A percentile compares a stretch with the other conserved stretches of the same genome.
phyloP scores from a whole-genome alignment of 768 basidiomycete species.

The Russula ochroleuca region DNA sequence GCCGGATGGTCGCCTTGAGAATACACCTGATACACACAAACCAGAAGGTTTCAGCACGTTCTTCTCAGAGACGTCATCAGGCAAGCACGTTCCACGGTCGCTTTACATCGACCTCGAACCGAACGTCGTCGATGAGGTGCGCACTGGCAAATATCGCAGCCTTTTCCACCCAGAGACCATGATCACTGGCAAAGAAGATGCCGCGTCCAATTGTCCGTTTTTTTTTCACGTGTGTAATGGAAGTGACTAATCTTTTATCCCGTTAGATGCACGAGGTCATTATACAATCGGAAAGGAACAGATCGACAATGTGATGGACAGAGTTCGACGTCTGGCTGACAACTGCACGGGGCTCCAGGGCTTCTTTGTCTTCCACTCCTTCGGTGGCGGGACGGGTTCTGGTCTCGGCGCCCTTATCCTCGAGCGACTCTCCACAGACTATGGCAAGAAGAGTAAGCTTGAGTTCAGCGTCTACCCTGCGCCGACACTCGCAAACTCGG shows the following conservation, averaged over 20 bases:
- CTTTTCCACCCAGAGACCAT: constrained; percentile 99
- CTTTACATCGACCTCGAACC: constrained; percentile 97
- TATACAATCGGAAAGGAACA: constrained; percentile 99
- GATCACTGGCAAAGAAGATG: constrained; percentile 98
- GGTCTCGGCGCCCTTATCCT: constrained; percentile 97
- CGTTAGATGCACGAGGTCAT: constrained; percentile 91
- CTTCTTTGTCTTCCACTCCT: constrained; percentile 99
- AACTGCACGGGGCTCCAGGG: constrained; percentile 98
- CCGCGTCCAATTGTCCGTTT: constrained; percentile 94
- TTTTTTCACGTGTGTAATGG: background rate
- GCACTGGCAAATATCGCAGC: constrained; percentile 90
- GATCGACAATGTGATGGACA: constrained; percentile 96
- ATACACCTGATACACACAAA: constrained; percentile 66
- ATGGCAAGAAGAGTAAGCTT: constrained; percentile 98
- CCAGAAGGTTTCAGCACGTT: constrained; percentile 98
- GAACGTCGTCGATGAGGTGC: constrained; percentile 96
- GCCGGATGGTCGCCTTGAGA: constrained; percentile 91
- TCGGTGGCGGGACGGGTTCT: constrained; percentile 99
- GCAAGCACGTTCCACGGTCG: constrained; percentile 96
- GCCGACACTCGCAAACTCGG: constrained; percentile 88
- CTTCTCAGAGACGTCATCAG: constrained; percentile 96
- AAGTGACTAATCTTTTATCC: background rate
- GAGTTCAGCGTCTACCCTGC: constrained; percentile 99
- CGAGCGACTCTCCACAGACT: constrained; percentile 95
- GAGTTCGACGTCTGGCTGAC: constrained; percentile 92